phyloP scores from a whole-genome alignment of 2,329 filamentous ascomycete genomes.

The Biscogniauxia marginata region DNA sequence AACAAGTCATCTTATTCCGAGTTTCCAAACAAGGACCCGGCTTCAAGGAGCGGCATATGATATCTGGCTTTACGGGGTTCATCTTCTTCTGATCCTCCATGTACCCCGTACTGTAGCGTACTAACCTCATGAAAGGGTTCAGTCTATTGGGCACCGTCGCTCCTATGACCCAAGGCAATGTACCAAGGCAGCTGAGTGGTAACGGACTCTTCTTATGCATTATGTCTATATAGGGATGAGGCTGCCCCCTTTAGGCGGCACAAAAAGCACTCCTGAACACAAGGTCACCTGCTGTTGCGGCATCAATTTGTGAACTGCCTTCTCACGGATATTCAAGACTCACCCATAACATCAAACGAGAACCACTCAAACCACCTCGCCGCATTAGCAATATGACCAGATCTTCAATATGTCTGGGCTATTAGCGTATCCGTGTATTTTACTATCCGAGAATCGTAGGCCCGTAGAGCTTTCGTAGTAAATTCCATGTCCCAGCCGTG shows the following conservation, averaged over 20 bases:
- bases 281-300: slow-evolving; percentile 13
- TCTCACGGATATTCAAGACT: background rate
- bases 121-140: slow-evolving; percentile 14
- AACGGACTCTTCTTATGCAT: slow-evolving; percentile 14
- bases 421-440: slow-evolving; percentile 18
- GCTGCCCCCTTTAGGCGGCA: slow-evolving; percentile 10
- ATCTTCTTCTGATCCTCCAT: slow-evolving; percentile 16
- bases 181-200: slow-evolving; percentile 13
- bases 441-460: slow-evolving; percentile 15
- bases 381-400: slow-evolving; percentile 12
- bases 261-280: slow-evolving; percentile 19
- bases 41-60: slow-evolving; percentile 16
- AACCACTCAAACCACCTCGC: slow-evolving; percentile 19
- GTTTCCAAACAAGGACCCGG: slow-evolving; percentile 12
- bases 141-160: slow-evolving; percentile 10
- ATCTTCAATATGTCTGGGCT: slow-evolving; percentile 10
- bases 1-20: slow-evolving; percentile 13
- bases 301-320: background rate
- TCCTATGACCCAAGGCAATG: slow-evolving; percentile 15
- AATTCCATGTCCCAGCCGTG: slow-evolving; percentile 21
- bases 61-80: slow-evolving; percentile 13
- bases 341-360: slow-evolving; percentile 22
- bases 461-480: slow-evolving; percentile 14
- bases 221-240: slow-evolving; percentile 17
- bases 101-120: slow-evolving; percentile 12